Evolutionary conservation across 2,329 filamentous ascomycete genomes (phyloP), one percentile per base, ranked within the genome.

Genomic region (Diaporthe vexans): DNA sequence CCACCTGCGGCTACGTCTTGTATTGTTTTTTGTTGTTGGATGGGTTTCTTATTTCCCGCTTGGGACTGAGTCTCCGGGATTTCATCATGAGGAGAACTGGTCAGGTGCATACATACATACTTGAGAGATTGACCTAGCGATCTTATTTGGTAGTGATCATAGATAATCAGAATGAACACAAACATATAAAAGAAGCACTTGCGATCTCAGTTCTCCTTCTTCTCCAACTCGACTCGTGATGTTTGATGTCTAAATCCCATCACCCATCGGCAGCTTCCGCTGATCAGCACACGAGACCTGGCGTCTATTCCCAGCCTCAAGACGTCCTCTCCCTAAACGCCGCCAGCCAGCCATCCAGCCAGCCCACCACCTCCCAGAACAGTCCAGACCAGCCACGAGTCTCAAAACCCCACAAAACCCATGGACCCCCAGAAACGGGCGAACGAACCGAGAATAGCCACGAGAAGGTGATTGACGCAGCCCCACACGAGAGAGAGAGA

Each of bases 81-180:
- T 9, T 33, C 5, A 35, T 40, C 37, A 40, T 13, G 37, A 33
- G 6, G 59, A 26, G 2, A 29, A n/a, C 61, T 51, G 43, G 61
- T 67, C 63, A 37, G 29, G 24, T 46, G 43, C 43, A 46, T 46
- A 67, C 43, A 21, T 35, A 35, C 40, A 24, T 35, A 17, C 46
- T 51, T 21, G 8, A 17, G 8, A 17, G 35, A 11, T 67, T 46
- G 63, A 26, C 29, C 29, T 52, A 33, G 21, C 33, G 35, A 8
- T 67, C n/a, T 52, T 46, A 52, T 67, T 51, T 52, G 46, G 46
- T 52, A 67, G 46, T 52, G 63, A 52, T 21, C 26, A 67, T 67
- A 67, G 46, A 67, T 67, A 67, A 67, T 67, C 29, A 67, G 46
- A 67, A 67, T 67, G 46, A 52, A 43, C 57, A 67, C 63, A 52